Percentiles rank a stretch among this genome's conserved stretches.
Evolutionary conservation across 768 basidiomycete species (phyloP).

Genomic region (Grammothele lineata): DNA sequence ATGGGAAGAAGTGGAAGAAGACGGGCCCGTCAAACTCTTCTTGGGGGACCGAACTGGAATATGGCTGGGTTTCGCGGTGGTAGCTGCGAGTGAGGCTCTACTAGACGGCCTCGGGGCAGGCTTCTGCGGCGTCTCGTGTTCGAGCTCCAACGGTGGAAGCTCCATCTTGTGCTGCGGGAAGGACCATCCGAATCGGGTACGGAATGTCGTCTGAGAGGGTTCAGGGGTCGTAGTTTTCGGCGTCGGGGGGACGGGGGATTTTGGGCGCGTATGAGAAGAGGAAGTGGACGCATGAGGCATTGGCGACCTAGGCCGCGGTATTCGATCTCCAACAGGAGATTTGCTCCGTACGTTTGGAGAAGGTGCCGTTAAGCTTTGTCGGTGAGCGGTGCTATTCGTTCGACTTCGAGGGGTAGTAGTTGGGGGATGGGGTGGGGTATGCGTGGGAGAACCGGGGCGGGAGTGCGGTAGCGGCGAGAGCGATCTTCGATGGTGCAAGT

Average conservation of each 20-base stretch:
- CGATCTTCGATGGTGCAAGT: constrained; percentile 10
- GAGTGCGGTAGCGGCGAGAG: constrained; percentile 14
- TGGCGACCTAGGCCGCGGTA: constrained; percentile 14
- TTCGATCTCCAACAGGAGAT: constrained; percentile 1
- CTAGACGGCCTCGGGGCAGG: constrained; percentile 21
- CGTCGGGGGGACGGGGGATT: constrained; percentile 3
- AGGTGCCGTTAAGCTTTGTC: neutral
- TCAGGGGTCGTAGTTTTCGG: neutral
- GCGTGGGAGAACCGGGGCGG: constrained; percentile 12
- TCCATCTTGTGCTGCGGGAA: constrained; percentile 29
- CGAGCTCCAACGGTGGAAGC: constrained; percentile 39
- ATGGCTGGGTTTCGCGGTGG: constrained; percentile 27
- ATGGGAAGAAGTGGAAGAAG: constrained; percentile 1
- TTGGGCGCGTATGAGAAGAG: neutral
- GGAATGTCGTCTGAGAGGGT: neutral
- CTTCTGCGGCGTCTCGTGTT: constrained; percentile 25
- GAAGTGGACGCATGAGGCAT: constrained; percentile 4
- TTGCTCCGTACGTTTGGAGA: constrained; percentile 2
- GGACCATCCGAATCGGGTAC: constrained; percentile 26
- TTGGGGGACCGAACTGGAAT: constrained; percentile 43
- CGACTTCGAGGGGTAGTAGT: constrained; percentile 2
- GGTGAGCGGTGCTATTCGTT: constrained; percentile 6
- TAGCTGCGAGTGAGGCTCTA: constrained; percentile 20
- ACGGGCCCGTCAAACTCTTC: constrained; percentile 24
- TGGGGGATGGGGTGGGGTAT: neutral